Percentiles rank a stretch among this genome's conserved stretches.
Conservation (phyloP, 441 rosid species). For the Erysimum pusillum region DNA sequence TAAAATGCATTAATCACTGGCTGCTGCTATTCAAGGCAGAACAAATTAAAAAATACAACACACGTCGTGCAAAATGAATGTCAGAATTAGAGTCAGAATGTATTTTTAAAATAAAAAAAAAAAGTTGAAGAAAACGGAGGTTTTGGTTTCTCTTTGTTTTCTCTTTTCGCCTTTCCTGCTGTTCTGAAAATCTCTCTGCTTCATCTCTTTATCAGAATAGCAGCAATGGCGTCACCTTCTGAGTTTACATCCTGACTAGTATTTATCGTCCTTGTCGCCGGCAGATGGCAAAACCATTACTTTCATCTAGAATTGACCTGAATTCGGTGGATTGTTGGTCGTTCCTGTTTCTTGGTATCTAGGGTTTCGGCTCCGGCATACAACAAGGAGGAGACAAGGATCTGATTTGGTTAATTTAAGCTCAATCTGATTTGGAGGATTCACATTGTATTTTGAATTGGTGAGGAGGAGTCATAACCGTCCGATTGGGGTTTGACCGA, state of each 20-base stretch:
- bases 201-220: constrained; percentile 35
- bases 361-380: too few species aligned
- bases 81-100: too few species aligned
- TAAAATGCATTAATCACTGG: background rate
- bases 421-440: background rate
- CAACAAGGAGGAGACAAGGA: too few species aligned
- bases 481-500: background rate
- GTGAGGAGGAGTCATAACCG: background rate
- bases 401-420: constrained; percentile 22
- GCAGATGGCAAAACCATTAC: constrained; percentile 42
- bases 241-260: background rate
- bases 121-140: constrained; percentile 37
- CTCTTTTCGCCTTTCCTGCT: constrained; percentile 39
- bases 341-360: constrained; percentile 3
- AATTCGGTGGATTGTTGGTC: constrained; percentile 41
- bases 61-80: background rate
- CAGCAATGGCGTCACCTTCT: constrained; percentile 35
- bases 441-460: background rate
- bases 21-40: background rate
- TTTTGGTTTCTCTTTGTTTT: too few species aligned
- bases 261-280: constrained; percentile 1
- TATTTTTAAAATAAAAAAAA: background rate
- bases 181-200: constrained; percentile 33
- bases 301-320: background rate
- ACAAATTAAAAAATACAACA: background rate